Conservation (phyloP, 305 asterid genomes). For the Fraxinus albicans region DNA sequence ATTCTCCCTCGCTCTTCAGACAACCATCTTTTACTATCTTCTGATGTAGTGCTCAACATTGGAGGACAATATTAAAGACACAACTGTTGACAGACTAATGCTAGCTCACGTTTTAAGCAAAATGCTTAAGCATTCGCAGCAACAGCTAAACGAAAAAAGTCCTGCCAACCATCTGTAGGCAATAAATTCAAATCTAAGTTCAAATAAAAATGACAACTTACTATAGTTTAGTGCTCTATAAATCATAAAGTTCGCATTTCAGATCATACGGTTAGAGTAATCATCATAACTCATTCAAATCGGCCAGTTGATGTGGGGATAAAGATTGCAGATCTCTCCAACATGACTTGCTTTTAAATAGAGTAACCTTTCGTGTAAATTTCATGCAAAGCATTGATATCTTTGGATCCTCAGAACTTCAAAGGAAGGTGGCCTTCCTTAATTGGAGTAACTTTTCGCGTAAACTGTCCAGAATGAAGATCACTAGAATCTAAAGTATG, state of each 20-base stretch:
- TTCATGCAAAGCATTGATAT: neutral
- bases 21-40: neutral
- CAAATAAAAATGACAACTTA: neutral
- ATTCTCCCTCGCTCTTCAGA: neutral
- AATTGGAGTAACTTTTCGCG: neutral
- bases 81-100: neutral
- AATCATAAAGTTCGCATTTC: neutral
- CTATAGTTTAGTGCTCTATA: neutral
- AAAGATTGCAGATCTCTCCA: neutral
- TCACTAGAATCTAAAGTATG: neutral
- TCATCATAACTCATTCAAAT: neutral
- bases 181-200: neutral
- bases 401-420: neutral
- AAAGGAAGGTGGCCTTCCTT: neutral
- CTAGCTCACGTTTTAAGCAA: neutral
- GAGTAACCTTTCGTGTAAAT: neutral
- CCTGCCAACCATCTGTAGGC: neutral
- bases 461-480: neutral
- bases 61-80: neutral
- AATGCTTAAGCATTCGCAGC: neutral
- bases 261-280: neutral
- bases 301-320: neutral
- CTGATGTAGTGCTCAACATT: neutral
- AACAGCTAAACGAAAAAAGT: neutral
- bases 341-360: neutral